These are phyloP conservation scores for Corymbia maculata DNA, from an alignment of 345 rosid species.

Conservation along the genomic window DNA sequence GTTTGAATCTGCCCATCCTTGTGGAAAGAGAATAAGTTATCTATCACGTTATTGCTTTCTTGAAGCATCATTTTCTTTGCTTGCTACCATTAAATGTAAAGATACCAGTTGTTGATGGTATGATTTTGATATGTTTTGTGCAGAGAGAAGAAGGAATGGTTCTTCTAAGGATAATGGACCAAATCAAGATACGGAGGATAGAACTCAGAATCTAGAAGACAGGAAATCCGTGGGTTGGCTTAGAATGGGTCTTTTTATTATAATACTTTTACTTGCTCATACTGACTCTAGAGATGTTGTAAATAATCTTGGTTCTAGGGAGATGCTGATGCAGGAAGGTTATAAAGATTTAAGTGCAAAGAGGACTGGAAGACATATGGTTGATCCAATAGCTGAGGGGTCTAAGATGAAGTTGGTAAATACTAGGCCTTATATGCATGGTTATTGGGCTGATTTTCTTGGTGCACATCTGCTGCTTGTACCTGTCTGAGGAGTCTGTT, in stretches of 20 bases:
- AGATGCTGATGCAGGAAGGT: not conserved
- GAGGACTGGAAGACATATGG: not conserved
- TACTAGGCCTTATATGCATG: not conserved
- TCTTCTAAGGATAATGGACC: constrained; percentile 7
- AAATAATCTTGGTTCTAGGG: not conserved
- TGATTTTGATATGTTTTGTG: not conserved
- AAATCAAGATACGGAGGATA: not conserved
- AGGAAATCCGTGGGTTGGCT: not conserved
- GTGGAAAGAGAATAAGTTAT: not conserved
- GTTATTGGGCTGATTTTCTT: not conserved
- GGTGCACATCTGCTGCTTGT: not conserved
- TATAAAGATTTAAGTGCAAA: not conserved
- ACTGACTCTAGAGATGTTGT: not conserved
- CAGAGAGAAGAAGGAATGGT: constrained; percentile 2
- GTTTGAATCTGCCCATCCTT: not conserved
- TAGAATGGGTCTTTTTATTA: not conserved
- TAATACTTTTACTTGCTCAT: not conserved
- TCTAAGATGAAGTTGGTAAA: not conserved
- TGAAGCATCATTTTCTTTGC: not conserved
- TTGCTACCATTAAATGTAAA: not conserved
- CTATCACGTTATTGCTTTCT: not conserved
- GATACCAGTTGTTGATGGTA: not conserved
- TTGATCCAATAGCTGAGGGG: not conserved
- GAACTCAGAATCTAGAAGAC: not conserved
- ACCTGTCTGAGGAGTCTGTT: not conserved